Evolutionary conservation across 176 grass and related monocot genomes (phyloP).

Genomic region (Aegilops sharonensis): DNA sequence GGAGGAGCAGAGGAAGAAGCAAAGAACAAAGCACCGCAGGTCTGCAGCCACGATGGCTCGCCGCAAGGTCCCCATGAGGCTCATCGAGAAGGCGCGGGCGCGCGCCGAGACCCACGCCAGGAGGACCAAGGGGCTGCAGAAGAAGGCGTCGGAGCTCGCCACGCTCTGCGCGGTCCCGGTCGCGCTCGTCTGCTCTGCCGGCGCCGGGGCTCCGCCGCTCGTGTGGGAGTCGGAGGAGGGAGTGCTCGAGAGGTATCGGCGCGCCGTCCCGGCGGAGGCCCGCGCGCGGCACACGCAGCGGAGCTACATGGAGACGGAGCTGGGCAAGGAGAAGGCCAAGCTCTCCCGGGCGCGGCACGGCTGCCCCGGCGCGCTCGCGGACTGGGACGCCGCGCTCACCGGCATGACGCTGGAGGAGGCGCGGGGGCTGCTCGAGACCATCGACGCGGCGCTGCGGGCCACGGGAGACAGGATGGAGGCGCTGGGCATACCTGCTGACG

Average conservation of each 20-base stretch:
- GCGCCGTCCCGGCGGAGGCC: not conserved
- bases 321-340: slow-evolving; percentile 25
- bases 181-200: slow-evolving; percentile 5
- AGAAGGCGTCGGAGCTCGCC: slow-evolving; percentile 18
- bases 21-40: not conserved
- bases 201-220: not conserved
- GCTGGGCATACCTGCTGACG: not conserved
- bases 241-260: slow-evolving; percentile 25
- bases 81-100: not conserved
- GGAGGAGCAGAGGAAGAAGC: not conserved
- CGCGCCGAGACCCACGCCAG: not conserved
- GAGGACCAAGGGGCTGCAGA: slow-evolving; percentile 1
- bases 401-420: not conserved
- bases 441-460: slow-evolving; percentile 8
- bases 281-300: too few relatives aligned
- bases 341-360: not conserved
- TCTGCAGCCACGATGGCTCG: not conserved
- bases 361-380: not conserved
- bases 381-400: slow-evolving; percentile 21
- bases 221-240: slow-evolving; percentile 31
- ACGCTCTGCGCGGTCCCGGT: slow-evolving; percentile 24
- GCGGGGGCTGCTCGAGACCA: not conserved
- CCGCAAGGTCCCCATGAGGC: not conserved
- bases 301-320: too few relatives aligned
- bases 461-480: not conserved